Evolutionary conservation across 495 filamentous ascomycete species (phyloP).

Genomic region (Penicillium bialowiezense): DNA sequence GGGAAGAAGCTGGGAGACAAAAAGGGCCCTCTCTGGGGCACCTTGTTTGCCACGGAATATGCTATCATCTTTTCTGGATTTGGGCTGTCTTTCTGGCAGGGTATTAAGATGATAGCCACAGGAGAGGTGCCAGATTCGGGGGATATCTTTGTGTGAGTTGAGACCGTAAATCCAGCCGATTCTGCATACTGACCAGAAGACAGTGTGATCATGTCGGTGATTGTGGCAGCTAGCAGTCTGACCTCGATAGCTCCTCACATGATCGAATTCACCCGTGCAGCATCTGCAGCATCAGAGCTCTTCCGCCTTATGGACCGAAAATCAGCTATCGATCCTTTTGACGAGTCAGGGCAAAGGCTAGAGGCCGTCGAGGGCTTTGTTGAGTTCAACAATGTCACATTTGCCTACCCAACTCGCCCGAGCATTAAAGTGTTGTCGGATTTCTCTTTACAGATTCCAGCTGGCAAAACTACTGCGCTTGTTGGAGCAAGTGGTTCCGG

Average conservation of each 20-base stretch:
- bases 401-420: slow-evolving; percentile 55
- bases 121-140: slow-evolving; percentile 44
- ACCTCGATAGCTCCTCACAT: slow-evolving; percentile 20
- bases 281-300: slow-evolving; percentile 34
- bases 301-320: slow-evolving; percentile 33
- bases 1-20: slow-evolving; percentile 64
- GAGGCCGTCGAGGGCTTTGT: slow-evolving; percentile 23
- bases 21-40: slow-evolving; percentile 53
- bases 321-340: slow-evolving; percentile 29
- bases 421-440: slow-evolving; percentile 47
- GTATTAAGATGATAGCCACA: slow-evolving; percentile 62
- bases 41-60: slow-evolving; percentile 72
- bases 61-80: slow-evolving; percentile 71
- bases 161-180: slow-evolving; percentile 4
- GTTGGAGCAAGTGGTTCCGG: slow-evolving; percentile 73
- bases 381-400: slow-evolving; percentile 42
- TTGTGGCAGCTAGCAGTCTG: slow-evolving; percentile 21
- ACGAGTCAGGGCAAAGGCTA: slow-evolving; percentile 18
- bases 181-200: background rate
- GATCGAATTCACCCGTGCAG: slow-evolving; percentile 31
- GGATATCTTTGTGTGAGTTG: slow-evolving; percentile 31
- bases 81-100: slow-evolving; percentile 78
- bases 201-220: slow-evolving; percentile 6
- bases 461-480: slow-evolving; percentile 46
- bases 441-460: slow-evolving; percentile 41